Evolutionary conservation across 2,329 filamentous ascomycete species (phyloP).

Genomic region (Triangularia setosa): DNA sequence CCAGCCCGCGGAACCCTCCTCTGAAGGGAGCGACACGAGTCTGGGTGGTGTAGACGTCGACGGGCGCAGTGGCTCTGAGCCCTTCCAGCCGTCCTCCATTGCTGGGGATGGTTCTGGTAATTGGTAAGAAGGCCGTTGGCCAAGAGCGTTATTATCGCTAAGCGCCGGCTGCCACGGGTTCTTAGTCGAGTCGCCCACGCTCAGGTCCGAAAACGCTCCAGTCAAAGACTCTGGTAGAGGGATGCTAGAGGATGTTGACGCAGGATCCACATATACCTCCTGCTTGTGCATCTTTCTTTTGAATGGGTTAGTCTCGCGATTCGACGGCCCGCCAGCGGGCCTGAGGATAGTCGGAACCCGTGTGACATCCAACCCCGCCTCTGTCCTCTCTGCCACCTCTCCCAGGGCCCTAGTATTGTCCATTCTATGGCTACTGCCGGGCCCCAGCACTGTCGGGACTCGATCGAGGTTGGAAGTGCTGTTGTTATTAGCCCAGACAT

Average conservation of each 20-base stretch:
- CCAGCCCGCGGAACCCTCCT: slow-evolving; percentile 40
- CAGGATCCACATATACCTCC: slow-evolving; percentile 9
- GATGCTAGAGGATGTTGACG: slow-evolving; percentile 4
- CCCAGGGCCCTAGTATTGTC: slow-evolving; percentile 3
- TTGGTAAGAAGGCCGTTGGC: slow-evolving; percentile 20
- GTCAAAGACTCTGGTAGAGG: slow-evolving; percentile 13
- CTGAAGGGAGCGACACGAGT: slow-evolving; percentile 36
- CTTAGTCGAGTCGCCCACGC: slow-evolving; percentile 39
- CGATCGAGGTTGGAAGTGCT: slow-evolving; percentile 13
- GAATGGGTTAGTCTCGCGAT: slow-evolving; percentile 50
- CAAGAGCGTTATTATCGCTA: slow-evolving; percentile 25
- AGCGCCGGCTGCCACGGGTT: slow-evolving; percentile 45
- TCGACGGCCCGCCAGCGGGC: slow-evolving; percentile 26
- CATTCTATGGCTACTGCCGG: slow-evolving; percentile 17
- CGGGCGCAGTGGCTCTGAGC: slow-evolving; percentile 28
- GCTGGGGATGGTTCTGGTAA: slow-evolving; percentile 31
- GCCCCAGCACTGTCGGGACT: slow-evolving; percentile 22
- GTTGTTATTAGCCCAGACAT: slow-evolving; percentile 33
- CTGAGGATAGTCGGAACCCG: slow-evolving; percentile 32
- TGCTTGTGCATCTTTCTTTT: slow-evolving; percentile 40
- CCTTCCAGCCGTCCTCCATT: slow-evolving; percentile 35
- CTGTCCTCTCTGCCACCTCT: slow-evolving; percentile 9
- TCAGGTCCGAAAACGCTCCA: slow-evolving; percentile 39
- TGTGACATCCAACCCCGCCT: slow-evolving; percentile 21
- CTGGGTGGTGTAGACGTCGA: slow-evolving; percentile 34